These are phyloP conservation scores for Margaritispora aquatica DNA, from an alignment of 495 filamentous ascomycete genomes.

Conservation along the genomic window DNA sequence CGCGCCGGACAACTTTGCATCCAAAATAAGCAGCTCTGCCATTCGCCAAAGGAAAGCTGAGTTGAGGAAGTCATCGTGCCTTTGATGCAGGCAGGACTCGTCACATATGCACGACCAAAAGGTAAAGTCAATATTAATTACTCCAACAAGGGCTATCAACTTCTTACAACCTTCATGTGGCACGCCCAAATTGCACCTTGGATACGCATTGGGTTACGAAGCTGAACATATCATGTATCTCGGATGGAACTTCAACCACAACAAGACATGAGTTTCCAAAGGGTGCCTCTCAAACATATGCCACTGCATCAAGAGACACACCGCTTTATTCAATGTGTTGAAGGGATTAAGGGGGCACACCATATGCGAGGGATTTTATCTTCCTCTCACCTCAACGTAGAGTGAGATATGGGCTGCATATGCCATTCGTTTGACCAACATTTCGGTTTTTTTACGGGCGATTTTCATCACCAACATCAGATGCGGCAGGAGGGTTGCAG, in stretches of 20 bases:
- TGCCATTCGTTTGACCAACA: neutral
- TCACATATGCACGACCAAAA: neutral
- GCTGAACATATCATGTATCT: too few species aligned
- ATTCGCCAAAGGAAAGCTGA: conserved; percentile 44
- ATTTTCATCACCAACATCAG: neutral
- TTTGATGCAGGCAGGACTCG: neutral
- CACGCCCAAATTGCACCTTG: too few species aligned
- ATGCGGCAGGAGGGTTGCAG: neutral
- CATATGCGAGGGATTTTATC: neutral
- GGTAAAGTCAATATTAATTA: too few species aligned
- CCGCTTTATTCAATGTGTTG: neutral
- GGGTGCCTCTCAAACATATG: neutral
- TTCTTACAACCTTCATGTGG: too few species aligned
- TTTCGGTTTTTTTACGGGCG: neutral
- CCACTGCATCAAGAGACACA: neutral
- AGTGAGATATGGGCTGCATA: neutral
- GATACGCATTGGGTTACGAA: too few species aligned
- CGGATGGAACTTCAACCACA: too few species aligned
- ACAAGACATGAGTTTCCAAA: too few species aligned
- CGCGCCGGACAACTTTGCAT: conserved; percentile 44
- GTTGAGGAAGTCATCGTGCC: conserved; percentile 12
- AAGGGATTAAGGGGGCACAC: neutral
- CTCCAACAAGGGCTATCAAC: too few species aligned
- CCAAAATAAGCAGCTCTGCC: conserved; percentile 85
- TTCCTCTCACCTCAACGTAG: neutral